These are phyloP conservation scores for Lentinus brumalis DNA, from an alignment of 768 basidiomycete species.

Conservation along the genomic window DNA sequence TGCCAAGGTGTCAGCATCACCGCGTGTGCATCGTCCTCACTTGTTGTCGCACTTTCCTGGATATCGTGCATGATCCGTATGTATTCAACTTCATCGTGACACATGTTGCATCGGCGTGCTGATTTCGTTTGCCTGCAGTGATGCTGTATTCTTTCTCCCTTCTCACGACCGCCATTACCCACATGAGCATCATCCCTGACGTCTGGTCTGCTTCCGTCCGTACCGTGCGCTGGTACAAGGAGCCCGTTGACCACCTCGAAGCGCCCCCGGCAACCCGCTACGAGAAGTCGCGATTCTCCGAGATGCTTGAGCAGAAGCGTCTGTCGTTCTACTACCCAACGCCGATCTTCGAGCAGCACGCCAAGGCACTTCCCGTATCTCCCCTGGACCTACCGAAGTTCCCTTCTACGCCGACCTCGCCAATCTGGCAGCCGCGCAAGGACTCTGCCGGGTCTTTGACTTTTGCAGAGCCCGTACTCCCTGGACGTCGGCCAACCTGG, in stretches of 20 bases:
- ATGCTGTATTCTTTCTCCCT: slow-evolving; percentile 59
- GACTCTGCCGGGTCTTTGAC: slow-evolving; percentile 2
- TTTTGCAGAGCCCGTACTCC: neutral
- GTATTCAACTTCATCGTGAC: slow-evolving; percentile 5
- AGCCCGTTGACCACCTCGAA: slow-evolving; percentile 8
- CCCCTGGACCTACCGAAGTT: slow-evolving; percentile 5
- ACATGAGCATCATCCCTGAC: slow-evolving; percentile 42
- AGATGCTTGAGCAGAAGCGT: slow-evolving; percentile 9
- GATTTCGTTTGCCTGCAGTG: slow-evolving; percentile 34
- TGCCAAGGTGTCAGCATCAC: slow-evolving; percentile 32
- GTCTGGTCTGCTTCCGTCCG: slow-evolving; percentile 59
- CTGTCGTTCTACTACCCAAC: slow-evolving; percentile 8
- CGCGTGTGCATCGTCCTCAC: slow-evolving; percentile 31
- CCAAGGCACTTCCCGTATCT: slow-evolving; percentile 8
- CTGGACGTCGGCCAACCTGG: slow-evolving; percentile 18
- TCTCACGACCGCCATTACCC: slow-evolving; percentile 47
- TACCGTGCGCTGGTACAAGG: slow-evolving; percentile 59
- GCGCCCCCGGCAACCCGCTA: neutral
- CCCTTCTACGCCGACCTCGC: slow-evolving; percentile 8
- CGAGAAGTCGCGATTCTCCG: slow-evolving; percentile 1
- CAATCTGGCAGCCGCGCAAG: slow-evolving; percentile 13
- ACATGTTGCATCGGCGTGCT: neutral
- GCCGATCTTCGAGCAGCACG: slow-evolving; percentile 18
- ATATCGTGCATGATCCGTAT: slow-evolving; percentile 30
- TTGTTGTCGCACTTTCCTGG: slow-evolving; percentile 34